A percentile compares a stretch with the other conserved stretches of the same genome.
phyloP scores from a whole-genome alignment of 768 basidiomycete genomes.

The Trichaptum fuscoviolaceum region DNA sequence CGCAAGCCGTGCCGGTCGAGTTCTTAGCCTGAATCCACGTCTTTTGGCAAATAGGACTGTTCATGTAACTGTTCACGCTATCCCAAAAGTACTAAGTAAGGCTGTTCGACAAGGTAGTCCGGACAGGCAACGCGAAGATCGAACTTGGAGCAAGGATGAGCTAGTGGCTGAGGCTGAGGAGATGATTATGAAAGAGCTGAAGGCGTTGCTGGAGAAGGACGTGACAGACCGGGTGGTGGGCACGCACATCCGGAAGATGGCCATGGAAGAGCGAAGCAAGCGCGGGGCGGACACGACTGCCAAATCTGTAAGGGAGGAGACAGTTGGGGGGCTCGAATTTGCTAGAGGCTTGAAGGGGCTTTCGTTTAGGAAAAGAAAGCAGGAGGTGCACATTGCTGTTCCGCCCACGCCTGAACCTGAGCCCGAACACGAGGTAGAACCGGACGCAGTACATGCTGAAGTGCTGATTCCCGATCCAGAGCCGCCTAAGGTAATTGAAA shows the following conservation, averaged over 20 bases:
- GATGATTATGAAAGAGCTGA: conserved; percentile 54
- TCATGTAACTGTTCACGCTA: conserved; percentile 44
- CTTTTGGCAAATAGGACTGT: conserved; percentile 58
- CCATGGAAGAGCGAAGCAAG: conserved; percentile 42
- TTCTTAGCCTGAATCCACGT: conserved; percentile 47
- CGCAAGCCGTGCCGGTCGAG: conserved; percentile 64
- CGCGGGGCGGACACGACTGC: conserved; percentile 16
- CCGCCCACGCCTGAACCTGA: conserved; percentile 14
- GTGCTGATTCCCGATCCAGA: conserved; percentile 15
- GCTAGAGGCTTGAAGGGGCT: conserved; percentile 34
- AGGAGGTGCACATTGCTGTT: conserved; percentile 16
- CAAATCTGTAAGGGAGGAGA: conserved; percentile 1
- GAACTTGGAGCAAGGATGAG: conserved; percentile 44
- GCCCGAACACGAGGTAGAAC: conserved; percentile 29
- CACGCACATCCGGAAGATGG: conserved; percentile 45
- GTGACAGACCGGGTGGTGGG: conserved; percentile 57
- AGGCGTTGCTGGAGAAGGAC: conserved; percentile 54
- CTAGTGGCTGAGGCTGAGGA: conserved; percentile 51
- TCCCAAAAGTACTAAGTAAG: conserved; percentile 33
- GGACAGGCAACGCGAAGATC: conserved; percentile 27
- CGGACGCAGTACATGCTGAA: conserved; percentile 53
- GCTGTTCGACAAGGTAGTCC: conserved; percentile 26
- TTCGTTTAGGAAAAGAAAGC: conserved; percentile 41
- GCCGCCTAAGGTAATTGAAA: not conserved
- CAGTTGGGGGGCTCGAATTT: conserved; percentile 1